These are phyloP conservation scores for Aspergillus thermomutatus DNA, from an alignment of 2,329 filamentous ascomycete genomes.

Conservation along the genomic window DNA sequence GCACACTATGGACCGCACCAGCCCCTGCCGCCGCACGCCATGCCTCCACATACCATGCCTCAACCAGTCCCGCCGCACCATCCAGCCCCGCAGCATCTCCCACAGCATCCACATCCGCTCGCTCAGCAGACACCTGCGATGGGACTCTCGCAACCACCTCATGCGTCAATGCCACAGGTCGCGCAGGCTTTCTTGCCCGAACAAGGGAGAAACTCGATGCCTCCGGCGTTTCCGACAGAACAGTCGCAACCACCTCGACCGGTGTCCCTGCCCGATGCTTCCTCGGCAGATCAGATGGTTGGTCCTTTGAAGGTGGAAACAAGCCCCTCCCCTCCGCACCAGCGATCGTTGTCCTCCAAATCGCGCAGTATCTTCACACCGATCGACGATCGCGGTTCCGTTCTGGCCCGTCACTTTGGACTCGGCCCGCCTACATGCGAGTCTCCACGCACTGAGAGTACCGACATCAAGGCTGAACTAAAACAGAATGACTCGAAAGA, in stretches of 20 bases:
- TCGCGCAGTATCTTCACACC: slow-evolving; percentile 95
- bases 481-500: slow-evolving; percentile 44
- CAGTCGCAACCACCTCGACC: slow-evolving; percentile 56
- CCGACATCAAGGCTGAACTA: slow-evolving; percentile 31
- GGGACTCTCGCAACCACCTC: slow-evolving; percentile 34
- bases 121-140: slow-evolving; percentile 25
- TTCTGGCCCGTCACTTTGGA: slow-evolving; percentile 78
- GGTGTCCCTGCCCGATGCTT: slow-evolving; percentile 56
- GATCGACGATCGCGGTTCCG: slow-evolving; percentile 87
- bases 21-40: slow-evolving; percentile 22
- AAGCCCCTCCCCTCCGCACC: slow-evolving; percentile 49
- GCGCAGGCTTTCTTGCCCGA: slow-evolving; percentile 75
- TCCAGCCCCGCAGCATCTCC: slow-evolving; percentile 34
- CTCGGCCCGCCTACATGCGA: slow-evolving; percentile 58
- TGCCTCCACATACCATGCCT: slow-evolving; percentile 23
- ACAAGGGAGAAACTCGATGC: slow-evolving; percentile 69
- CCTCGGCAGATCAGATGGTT: slow-evolving; percentile 53
- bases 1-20: slow-evolving; percentile 32
- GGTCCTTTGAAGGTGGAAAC: slow-evolving; percentile 38
- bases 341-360: slow-evolving; percentile 65
- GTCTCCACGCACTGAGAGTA: slow-evolving; percentile 42
- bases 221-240: slow-evolving; percentile 64
- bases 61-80: slow-evolving; percentile 43
- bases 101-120: slow-evolving; percentile 35
- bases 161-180: slow-evolving; percentile 47